Evolutionary conservation across 805 yeast genomes (phyloP).

Genomic region (Barnettozyma populi): DNA sequence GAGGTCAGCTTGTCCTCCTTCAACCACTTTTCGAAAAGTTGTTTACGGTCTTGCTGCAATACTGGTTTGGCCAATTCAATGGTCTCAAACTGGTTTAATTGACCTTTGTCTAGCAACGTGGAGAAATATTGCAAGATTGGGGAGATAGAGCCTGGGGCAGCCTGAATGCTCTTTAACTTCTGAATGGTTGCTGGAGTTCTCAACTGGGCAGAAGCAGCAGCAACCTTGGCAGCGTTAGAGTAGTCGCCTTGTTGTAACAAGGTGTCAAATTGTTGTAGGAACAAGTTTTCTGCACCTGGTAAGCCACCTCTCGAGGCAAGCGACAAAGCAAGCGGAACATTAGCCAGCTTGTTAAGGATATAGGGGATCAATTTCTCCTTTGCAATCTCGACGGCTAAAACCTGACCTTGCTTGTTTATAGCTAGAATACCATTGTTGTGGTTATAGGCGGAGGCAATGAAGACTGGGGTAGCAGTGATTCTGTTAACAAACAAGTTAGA

Average conservation of each 20-base stretch:
- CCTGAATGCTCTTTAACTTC: slow-evolving; percentile 83
- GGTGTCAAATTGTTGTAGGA: slow-evolving; percentile 86
- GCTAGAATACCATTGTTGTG: slow-evolving; percentile 81
- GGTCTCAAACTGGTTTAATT: slow-evolving; percentile 88
- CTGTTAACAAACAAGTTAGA: slow-evolving; percentile 91
- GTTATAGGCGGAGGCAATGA: slow-evolving; percentile 75
- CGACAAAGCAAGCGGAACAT: slow-evolving; percentile 79
- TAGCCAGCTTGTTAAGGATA: slow-evolving; percentile 77
- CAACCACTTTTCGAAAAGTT: slow-evolving; percentile 92
- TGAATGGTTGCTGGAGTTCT: slow-evolving; percentile 93
- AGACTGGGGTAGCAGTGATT: slow-evolving; percentile 92
- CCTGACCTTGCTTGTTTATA: slow-evolving; percentile 93
- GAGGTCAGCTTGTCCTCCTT: slow-evolving; percentile 90
- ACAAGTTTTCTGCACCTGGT: slow-evolving; percentile 94
- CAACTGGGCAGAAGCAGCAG: slow-evolving; percentile 89
- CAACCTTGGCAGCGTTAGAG: slow-evolving; percentile 89
- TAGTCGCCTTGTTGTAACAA: slow-evolving; percentile 82
- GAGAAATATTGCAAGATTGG: slow-evolving; percentile 92
- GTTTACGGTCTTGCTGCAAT: slow-evolving; percentile 90
- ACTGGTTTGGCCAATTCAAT: slow-evolving; percentile 94
- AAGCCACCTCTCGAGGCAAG: slow-evolving; percentile 94
- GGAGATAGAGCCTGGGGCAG: slow-evolving; percentile 90
- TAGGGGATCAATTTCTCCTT: slow-evolving; percentile 84
- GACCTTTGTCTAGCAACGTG: slow-evolving; percentile 85
- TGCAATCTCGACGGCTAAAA: slow-evolving; percentile 84